Conservation (phyloP, 768 basidiomycete genomes). For the Mycena sanguinolenta region DNA sequence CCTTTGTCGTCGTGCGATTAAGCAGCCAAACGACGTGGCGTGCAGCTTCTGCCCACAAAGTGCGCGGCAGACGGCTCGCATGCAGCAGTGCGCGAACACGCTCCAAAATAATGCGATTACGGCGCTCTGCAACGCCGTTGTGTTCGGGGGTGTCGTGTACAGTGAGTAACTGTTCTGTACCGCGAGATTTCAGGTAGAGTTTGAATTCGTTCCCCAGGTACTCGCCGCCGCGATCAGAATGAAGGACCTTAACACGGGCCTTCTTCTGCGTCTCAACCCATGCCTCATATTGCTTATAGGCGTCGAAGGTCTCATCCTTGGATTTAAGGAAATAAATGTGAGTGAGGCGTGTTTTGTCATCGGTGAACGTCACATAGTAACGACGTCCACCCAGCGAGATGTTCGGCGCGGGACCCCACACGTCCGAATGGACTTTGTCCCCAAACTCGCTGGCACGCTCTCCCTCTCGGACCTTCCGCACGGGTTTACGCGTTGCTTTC, state of each 20-base stretch:
- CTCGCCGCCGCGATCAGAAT: slow-evolving; percentile 13
- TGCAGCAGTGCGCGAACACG: too few species aligned
- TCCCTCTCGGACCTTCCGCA: slow-evolving; percentile 27
- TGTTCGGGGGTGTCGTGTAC: slow-evolving; percentile 36
- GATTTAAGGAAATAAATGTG: slow-evolving; percentile 18
- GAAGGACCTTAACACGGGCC: slow-evolving; percentile 26
- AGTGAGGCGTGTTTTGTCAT: slow-evolving; percentile 4
- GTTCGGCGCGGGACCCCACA: slow-evolving; percentile 43
- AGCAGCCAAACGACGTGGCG: slow-evolving; percentile 39
- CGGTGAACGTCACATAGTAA: slow-evolving; percentile 3
- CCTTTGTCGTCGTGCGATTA: slow-evolving; percentile 34
- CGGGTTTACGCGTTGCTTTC: slow-evolving; percentile 36
- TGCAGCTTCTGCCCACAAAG: slow-evolving; percentile 38
- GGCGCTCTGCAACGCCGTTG: slow-evolving; percentile 45
- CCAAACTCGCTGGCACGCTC: slow-evolving; percentile 35
- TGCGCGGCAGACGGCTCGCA: slow-evolving; percentile 7
- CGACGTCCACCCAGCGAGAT: slow-evolving; percentile 19
- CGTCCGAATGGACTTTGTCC: slow-evolving; percentile 41
- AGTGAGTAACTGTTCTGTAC: slow-evolving; percentile 35
- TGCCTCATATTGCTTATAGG: slow-evolving; percentile 30
- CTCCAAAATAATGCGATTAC: not conserved
- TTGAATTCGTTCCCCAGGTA: not conserved
- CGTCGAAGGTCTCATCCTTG: slow-evolving; percentile 11
- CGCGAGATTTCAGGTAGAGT: slow-evolving; percentile 30
- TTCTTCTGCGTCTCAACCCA: slow-evolving; percentile 41